A percentile compares a stretch with the other conserved stretches of the same genome.
Conservation (phyloP, 2,329 filamentous ascomycete genomes). For the Exophiala oligosperma region DNA sequence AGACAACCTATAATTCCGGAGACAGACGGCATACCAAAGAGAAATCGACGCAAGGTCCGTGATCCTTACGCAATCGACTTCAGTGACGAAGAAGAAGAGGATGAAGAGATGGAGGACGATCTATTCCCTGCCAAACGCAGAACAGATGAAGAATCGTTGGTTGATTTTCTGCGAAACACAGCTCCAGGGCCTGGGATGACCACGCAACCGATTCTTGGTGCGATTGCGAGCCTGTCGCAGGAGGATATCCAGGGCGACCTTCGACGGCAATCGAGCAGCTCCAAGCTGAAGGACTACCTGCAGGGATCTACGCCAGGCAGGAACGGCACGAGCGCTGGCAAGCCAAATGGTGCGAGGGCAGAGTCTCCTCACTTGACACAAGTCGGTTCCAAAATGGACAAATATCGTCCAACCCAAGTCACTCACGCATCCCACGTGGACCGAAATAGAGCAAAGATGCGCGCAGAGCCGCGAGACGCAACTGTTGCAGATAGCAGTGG, state of each 20-base stretch:
- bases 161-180: conserved; percentile 49
- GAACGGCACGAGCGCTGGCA: conserved; percentile 8
- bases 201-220: conserved; percentile 31
- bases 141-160: conserved; percentile 45
- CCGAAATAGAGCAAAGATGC: conserved; percentile 34
- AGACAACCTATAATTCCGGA: conserved; percentile 32
- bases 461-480: conserved; percentile 19
- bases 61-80: conserved; percentile 94
- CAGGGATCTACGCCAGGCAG: conserved; percentile 11
- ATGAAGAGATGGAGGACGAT: conserved; percentile 61
- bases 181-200: conserved; percentile 40
- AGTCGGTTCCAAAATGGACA: conserved; percentile 34
- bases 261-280: conserved; percentile 19
- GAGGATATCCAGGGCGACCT: conserved; percentile 8
- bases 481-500: conserved; percentile 31
- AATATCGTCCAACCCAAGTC: conserved; percentile 32
- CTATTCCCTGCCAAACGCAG: conserved; percentile 35
- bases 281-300: conserved; percentile 25
- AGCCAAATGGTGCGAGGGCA: conserved; percentile 21
- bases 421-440: conserved; percentile 42
- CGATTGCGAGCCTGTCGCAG: conserved; percentile 10
- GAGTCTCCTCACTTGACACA: conserved; percentile 29
- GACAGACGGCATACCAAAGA: conserved; percentile 57
- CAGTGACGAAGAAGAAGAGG: conserved; percentile 68
- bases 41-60: conserved; percentile 74